Percentiles rank a stretch among this genome's conserved stretches.
phyloP scores from a whole-genome alignment of 306 rosid species.

The Quercus ilex region DNA sequence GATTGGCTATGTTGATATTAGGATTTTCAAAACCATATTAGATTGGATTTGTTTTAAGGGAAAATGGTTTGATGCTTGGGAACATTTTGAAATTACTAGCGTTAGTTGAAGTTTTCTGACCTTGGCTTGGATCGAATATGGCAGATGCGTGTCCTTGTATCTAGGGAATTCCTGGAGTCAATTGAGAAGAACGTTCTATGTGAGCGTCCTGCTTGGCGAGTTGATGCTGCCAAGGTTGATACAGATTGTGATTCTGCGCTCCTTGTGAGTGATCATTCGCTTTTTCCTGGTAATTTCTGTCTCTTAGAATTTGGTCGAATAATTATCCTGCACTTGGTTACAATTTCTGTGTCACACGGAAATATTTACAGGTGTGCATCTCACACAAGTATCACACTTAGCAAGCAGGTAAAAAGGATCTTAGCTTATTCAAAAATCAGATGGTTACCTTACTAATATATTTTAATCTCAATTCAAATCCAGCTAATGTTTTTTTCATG shows the following conservation, averaged over 20 bases:
- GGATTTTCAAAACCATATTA: background rate
- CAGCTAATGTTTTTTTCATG: background rate
- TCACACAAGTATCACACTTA: no score
- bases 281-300: constrained; percentile 55
- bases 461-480: background rate
- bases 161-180: constrained; percentile 59
- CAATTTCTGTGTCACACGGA: background rate
- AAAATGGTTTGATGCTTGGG: background rate
- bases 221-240: constrained; percentile 69
- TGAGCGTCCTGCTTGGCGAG: constrained; percentile 85
- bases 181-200: constrained; percentile 44
- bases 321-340: background rate
- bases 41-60: background rate
- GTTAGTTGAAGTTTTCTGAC: constrained; percentile 21
- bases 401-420: no score
- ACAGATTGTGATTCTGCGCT: constrained; percentile 55
- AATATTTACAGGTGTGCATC: background rate
- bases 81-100: background rate
- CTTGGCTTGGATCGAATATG: constrained; percentile 11
- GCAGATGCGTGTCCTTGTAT: constrained; percentile 55
- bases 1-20: background rate
- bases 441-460: background rate
- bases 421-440: background rate
- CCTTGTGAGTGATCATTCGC: constrained; percentile 79
- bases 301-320: constrained; percentile 2